phyloP scores from a whole-genome alignment of 257 asterid genomes.

The Anisodus acutangulus region DNA sequence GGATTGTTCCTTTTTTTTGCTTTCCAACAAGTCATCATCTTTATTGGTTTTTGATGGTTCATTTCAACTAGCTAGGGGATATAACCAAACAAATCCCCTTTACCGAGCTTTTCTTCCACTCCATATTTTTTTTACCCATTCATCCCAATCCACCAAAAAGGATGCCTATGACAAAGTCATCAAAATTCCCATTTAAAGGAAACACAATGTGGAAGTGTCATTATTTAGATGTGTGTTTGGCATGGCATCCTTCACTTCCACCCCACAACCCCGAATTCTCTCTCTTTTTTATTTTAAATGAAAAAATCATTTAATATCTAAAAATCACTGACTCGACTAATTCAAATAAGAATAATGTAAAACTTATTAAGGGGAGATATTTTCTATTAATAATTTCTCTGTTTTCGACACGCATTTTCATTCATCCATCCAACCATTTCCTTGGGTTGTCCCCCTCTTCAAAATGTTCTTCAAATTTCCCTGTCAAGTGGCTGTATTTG shows the following conservation, averaged over 20 bases:
- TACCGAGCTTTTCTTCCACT: constrained; percentile 31
- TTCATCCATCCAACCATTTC: neutral
- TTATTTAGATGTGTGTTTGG: constrained; percentile 7
- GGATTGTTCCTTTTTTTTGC: constrained; percentile 1
- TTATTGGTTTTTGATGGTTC: constrained; percentile 30
- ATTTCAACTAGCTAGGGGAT: neutral
- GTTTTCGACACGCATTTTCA: no score
- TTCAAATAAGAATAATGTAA: neutral
- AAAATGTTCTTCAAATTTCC: neutral
- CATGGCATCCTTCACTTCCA: neutral
- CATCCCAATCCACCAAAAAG: constrained; percentile 26
- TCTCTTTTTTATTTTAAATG: neutral
- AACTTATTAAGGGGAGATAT: neutral
- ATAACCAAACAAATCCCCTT: neutral
- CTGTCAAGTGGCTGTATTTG: neutral
- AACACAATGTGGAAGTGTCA: constrained; percentile 28
- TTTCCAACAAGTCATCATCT: constrained; percentile 21
- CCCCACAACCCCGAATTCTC: neutral
- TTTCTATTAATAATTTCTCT: no score
- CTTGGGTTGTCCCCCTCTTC: neutral
- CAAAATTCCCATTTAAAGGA: constrained; percentile 29
- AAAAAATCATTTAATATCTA: neutral
- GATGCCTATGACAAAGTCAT: constrained; percentile 26
- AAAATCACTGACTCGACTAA: neutral
- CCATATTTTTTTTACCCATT: constrained; percentile 16